Conservation (phyloP, 495 filamentous ascomycete species). For the Chaetomium tenue region DNA sequence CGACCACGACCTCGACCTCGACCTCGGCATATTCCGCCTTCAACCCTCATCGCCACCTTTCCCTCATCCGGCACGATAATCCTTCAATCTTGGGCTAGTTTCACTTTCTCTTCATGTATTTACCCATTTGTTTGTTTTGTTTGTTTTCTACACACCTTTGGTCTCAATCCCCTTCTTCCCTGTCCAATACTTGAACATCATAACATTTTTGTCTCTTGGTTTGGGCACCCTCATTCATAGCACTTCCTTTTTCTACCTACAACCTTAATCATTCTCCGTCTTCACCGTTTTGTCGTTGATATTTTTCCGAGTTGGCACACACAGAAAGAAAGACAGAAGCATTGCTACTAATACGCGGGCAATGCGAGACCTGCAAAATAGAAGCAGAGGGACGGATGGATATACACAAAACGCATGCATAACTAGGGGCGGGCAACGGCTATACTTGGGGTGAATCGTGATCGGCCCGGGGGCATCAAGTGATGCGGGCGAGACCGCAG, state of each 20-base stretch:
- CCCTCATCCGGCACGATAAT: background rate
- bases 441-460: background rate
- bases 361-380: background rate
- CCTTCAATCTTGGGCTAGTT: constrained; percentile 1
- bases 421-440: background rate
- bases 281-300: background rate
- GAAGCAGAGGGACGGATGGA: background rate
- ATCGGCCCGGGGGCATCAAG: background rate
- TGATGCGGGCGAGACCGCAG: background rate
- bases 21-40: background rate
- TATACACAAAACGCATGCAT: constrained; percentile 3
- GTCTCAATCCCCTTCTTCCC: background rate
- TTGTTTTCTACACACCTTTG: background rate
- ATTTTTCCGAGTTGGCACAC: background rate
- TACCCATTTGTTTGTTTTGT: background rate
- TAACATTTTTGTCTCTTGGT: background rate
- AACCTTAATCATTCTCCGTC: background rate
- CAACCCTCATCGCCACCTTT: background rate
- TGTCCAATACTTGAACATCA: background rate
- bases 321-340: background rate
- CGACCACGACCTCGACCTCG: background rate
- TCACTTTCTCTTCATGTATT: constrained; percentile 14
- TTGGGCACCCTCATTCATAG: background rate
- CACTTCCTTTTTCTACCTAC: background rate
- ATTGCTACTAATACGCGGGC: background rate